phyloP scores from a whole-genome alignment of 768 basidiomycete genomes.

The Lentinula guzmanii region DNA sequence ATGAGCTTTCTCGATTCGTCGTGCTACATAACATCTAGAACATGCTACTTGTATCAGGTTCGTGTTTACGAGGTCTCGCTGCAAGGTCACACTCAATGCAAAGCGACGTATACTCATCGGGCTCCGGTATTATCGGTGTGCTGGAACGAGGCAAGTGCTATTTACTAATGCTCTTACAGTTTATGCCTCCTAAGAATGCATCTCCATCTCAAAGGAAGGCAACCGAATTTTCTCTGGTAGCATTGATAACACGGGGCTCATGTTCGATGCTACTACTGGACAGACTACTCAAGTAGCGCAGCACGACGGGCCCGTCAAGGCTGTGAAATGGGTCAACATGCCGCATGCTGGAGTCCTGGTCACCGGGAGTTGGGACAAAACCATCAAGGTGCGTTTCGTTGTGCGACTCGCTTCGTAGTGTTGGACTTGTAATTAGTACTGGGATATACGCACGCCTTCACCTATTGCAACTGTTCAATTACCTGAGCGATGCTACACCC shows the following conservation, averaged over 20 bases:
- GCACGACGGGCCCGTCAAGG: constrained; percentile 85
- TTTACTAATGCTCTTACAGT: background rate
- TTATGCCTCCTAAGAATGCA: background rate
- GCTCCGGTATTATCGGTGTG: constrained; percentile 83
- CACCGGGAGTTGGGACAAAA: constrained; percentile 98
- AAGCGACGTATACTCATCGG: constrained; percentile 87
- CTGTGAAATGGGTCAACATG: constrained; percentile 69
- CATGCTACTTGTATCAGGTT: constrained; percentile 42
- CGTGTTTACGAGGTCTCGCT: constrained; percentile 80
- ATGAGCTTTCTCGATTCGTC: constrained; percentile 16
- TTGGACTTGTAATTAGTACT: constrained; percentile 56
- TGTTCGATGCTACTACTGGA: constrained; percentile 88
- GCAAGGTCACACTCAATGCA: constrained; percentile 65
- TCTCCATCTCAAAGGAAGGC: constrained; percentile 57
- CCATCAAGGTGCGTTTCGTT: constrained; percentile 64
- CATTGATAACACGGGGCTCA: constrained; percentile 90
- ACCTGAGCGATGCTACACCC: constrained; percentile 84
- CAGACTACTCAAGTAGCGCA: constrained; percentile 79
- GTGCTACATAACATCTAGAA: background rate
- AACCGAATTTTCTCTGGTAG: constrained; percentile 88
- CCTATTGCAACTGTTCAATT: constrained; percentile 76
- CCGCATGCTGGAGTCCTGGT: constrained; percentile 76
- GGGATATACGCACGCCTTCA: constrained; percentile 74
- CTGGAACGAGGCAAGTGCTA: constrained; percentile 76
- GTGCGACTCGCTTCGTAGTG: background rate